Base-by-base conservation (phyloP, 192 early-diverging fungal species). In the Coemansia sp. region DNA sequence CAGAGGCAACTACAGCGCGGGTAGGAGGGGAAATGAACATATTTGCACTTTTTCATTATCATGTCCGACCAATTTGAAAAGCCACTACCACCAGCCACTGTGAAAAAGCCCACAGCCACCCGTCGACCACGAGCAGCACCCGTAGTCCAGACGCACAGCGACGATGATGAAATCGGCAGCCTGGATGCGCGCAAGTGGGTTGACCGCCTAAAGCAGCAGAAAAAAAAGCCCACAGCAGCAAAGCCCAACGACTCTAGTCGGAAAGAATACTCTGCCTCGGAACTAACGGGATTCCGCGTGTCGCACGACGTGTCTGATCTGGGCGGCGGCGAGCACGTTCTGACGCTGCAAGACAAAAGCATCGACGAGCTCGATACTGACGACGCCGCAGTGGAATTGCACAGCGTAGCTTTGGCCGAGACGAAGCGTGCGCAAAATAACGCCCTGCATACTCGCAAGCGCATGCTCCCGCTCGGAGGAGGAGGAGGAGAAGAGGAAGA, bases 301-400 rank as follows among this genome's bases (percentile, higher is more conserved):
- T 90, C 80, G 0, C 95, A 97, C 73, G 65, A 31, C 27, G 38
- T 73, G 0, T 40, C 29, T 5, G 40, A 47, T 13, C 46, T 24
- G 41, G 24, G 61, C 70, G 33, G 87, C 2, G 84, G 79, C 2
- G 96, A 97, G 58, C 86, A 87, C 0, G 92, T 98, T 46, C 85
- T 98, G 66, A 95, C 95, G 1, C 76, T 98, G 18, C 93, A 94
- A 72, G 97, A 98, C 74, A 79, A 85, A 15, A 86, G 80, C 0
- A 92, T 98, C 24, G 76, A 75, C 36, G 81, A 83, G 50, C 75
- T 92, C 49, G 87, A 85, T 70, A 84, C 85, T 68, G 22, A 18
- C 3, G 66, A 68, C 9, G 89, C 89, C 16, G 89, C 84, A 1
- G 90, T 95, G 74, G 88, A 94, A 53, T 81, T 98, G 38, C 86